Evolutionary conservation across 306 rosid species (phyloP).

Genomic region (Acacia acuminata): DNA sequence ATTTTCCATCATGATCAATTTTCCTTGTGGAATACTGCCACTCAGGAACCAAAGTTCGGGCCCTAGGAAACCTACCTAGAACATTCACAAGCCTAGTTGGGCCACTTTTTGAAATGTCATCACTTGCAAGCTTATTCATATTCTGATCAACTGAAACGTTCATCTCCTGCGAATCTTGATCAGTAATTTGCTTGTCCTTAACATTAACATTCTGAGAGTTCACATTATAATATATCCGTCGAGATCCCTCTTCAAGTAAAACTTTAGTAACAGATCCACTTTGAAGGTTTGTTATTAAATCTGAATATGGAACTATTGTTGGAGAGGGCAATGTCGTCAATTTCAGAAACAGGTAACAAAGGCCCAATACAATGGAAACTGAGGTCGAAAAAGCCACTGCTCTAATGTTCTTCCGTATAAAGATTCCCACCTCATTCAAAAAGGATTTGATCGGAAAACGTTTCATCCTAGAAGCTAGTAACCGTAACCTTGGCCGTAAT

Average conservation of each 20-base stretch:
- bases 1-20: constrained; percentile 84
- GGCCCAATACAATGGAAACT: constrained; percentile 58
- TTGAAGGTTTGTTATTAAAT: constrained; percentile 63
- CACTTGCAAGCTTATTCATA: constrained; percentile 37
- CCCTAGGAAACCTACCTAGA: constrained; percentile 44
- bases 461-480: constrained; percentile 59
- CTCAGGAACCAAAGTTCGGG: constrained; percentile 50
- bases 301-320: constrained; percentile 81
- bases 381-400: constrained; percentile 57
- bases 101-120: constrained; percentile 39
- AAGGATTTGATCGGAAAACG: constrained; percentile 56
- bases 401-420: constrained; percentile 65
- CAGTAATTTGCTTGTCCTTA: constrained; percentile 39
- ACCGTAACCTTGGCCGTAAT: constrained; percentile 77
- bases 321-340: constrained; percentile 67
- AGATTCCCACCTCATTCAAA: constrained; percentile 48
- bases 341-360: constrained; percentile 70
- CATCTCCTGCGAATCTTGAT: constrained; percentile 37
- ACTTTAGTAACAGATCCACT: constrained; percentile 65
- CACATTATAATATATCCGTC: constrained; percentile 65
- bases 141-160: constrained; percentile 37
- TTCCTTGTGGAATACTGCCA: constrained; percentile 90
- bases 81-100: constrained; percentile 36
- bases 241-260: constrained; percentile 92
- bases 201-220: constrained; percentile 24